phyloP scores from a whole-genome alignment of 768 basidiomycete genomes.

The Astraeus odoratus region DNA sequence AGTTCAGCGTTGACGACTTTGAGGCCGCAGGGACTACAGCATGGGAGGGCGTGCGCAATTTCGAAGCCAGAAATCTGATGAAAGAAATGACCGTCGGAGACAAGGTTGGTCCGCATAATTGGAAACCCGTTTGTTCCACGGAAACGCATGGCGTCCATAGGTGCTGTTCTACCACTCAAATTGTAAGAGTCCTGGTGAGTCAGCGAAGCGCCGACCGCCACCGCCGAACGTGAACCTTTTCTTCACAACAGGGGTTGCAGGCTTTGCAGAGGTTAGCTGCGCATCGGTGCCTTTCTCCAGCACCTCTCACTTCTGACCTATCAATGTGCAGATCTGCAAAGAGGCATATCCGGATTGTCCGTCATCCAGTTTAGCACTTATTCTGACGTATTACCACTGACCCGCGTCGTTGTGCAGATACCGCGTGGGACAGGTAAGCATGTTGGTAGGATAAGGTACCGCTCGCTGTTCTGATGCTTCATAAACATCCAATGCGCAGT shows the following conservation, averaged over 20 bases:
- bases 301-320: constrained; percentile 4
- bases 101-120: constrained; percentile 39
- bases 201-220: not conserved
- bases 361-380: constrained; percentile 20
- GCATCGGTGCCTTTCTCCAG: not conserved
- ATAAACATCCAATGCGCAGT: constrained; percentile 27
- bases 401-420: constrained; percentile 42
- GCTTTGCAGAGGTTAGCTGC: constrained; percentile 64
- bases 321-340: constrained; percentile 50
- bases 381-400: constrained; percentile 5
- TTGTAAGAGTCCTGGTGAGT: constrained; percentile 70
- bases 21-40: constrained; percentile 61
- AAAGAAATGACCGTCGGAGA: constrained; percentile 73
- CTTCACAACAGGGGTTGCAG: constrained; percentile 62
- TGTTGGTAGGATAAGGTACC: constrained; percentile 23
- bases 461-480: constrained; percentile 4
- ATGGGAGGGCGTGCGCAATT: constrained; percentile 87
- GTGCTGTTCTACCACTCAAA: constrained; percentile 86
- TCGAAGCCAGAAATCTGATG: constrained; percentile 79
- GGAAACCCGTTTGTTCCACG: not conserved
- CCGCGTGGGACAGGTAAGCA: constrained; percentile 92
- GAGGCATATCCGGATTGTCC: constrained; percentile 89
- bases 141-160: constrained; percentile 29
- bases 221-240: constrained; percentile 5
- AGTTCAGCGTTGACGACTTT: constrained; percentile 88